These are phyloP conservation scores for Cordyceps javanica DNA, from an alignment of 2,329 filamentous ascomycete genomes.

Conservation along the genomic window DNA sequence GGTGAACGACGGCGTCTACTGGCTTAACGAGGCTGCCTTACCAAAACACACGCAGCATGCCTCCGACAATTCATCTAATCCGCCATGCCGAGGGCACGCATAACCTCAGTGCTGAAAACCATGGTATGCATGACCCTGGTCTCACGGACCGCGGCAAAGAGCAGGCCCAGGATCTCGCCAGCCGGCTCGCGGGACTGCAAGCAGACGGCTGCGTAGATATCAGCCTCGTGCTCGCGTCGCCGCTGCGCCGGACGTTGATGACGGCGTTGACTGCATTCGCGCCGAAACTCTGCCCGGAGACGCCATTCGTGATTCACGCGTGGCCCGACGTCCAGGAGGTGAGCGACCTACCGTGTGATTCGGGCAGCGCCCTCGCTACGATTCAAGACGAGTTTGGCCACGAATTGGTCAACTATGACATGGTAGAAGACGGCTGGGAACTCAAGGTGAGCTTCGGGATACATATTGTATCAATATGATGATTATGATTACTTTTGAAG, in stretches of 20 bases:
- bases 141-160: constrained; percentile 62
- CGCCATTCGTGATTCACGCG: constrained; percentile 43
- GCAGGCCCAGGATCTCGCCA: constrained; percentile 58
- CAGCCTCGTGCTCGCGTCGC: constrained; percentile 65
- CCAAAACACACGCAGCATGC: constrained; percentile 25
- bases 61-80: constrained; percentile 50
- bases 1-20: too few relatives aligned
- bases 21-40: too few relatives aligned
- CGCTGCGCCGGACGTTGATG: constrained; percentile 66
- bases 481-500: too few relatives aligned
- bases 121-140: constrained; percentile 60
- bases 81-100: constrained; percentile 68
- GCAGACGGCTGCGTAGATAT: constrained; percentile 42
- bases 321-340: constrained; percentile 71
- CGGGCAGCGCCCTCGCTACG: constrained; percentile 48
- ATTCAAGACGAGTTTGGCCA: constrained; percentile 51
- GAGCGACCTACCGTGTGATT: constrained; percentile 63
- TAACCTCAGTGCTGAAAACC: constrained; percentile 66
- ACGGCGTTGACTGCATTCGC: constrained; percentile 64
- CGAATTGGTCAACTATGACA: constrained; percentile 50
- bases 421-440: constrained; percentile 61
- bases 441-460: constrained; percentile 53
- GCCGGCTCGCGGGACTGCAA: constrained; percentile 61
- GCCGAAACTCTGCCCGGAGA: constrained; percentile 32
- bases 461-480: too few relatives aligned